Conservation (phyloP, 1,139 yeast species). For the Starmera stellimalicola region DNA sequence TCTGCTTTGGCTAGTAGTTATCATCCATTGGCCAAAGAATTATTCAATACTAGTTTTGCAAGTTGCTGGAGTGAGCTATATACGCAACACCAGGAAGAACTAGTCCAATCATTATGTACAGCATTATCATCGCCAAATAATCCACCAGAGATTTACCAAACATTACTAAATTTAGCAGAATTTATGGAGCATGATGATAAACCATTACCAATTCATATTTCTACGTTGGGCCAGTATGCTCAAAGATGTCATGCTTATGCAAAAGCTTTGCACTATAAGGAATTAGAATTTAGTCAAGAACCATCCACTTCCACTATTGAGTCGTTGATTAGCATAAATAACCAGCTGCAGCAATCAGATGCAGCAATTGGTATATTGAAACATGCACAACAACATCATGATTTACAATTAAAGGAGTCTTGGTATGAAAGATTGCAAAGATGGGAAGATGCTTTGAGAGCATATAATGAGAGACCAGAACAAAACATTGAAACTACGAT, state of each 20-base stretch:
- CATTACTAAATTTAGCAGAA: constrained; percentile 81
- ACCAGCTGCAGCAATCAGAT: constrained; percentile 91
- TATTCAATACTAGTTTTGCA: constrained; percentile 91
- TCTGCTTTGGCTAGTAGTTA: constrained; percentile 84
- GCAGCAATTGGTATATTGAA: constrained; percentile 96
- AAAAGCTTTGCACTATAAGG: constrained; percentile 92
- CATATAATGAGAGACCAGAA: constrained; percentile 68
- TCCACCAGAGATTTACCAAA: constrained; percentile 94
- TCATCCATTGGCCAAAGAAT: constrained; percentile 79
- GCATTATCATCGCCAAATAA: constrained; percentile 87
- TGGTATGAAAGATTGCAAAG: constrained; percentile 96
- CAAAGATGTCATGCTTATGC: constrained; percentile 97
- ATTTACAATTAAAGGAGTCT: constrained; percentile 85
- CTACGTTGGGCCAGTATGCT: constrained; percentile 87
- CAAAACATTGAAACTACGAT: constrained; percentile 63
- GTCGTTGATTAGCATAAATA: constrained; percentile 82
- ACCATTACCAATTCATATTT: constrained; percentile 81
- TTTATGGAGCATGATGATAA: constrained; percentile 97
- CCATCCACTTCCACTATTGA: constrained; percentile 91
- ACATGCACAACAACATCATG: constrained; percentile 92
- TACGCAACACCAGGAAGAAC: constrained; percentile 86
- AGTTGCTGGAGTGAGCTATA: constrained; percentile 94
- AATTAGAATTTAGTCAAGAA: constrained; percentile 86
- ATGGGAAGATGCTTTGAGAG: constrained; percentile 96
- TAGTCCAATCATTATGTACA: constrained; percentile 74